phyloP scores from a whole-genome alignment of 345 rosid genomes.

The Salix brachista region DNA sequence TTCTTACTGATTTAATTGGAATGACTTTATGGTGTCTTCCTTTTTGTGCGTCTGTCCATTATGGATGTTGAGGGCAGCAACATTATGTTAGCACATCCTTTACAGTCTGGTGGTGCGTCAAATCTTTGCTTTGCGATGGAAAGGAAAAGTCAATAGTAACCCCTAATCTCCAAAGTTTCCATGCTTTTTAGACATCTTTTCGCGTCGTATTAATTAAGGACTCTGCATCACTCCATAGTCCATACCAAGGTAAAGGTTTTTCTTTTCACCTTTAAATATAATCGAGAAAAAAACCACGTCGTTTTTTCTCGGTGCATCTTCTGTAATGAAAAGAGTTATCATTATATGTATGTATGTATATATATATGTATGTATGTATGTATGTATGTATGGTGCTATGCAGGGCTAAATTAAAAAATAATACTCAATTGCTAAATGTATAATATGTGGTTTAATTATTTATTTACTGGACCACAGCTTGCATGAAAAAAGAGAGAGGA shows the following conservation, averaged over 20 bases:
- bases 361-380: too few relatives aligned
- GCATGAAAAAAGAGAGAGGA: background rate
- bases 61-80: conserved; percentile 20
- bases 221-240: background rate
- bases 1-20: background rate
- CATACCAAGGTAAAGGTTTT: background rate
- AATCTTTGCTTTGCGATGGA: conserved; percentile 24
- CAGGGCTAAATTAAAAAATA: too few relatives aligned
- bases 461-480: background rate
- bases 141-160: background rate
- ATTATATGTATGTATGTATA: too few relatives aligned
- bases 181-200: conserved; percentile 14
- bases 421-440: too few relatives aligned
- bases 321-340: too few relatives aligned
- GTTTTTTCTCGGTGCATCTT: too few relatives aligned
- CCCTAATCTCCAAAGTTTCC: conserved; percentile 15
- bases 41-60: conserved; percentile 14
- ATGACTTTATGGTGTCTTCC: background rate
- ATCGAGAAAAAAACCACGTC: too few relatives aligned
- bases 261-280: background rate
- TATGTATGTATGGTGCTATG: too few relatives aligned
- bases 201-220: background rate
- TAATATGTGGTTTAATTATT: too few relatives aligned
- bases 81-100: conserved; percentile 26
- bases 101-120: conserved; percentile 42